Evolutionary conservation across 2,329 filamentous ascomycete species (phyloP).

Genomic region (Curvularia spicifera): DNA sequence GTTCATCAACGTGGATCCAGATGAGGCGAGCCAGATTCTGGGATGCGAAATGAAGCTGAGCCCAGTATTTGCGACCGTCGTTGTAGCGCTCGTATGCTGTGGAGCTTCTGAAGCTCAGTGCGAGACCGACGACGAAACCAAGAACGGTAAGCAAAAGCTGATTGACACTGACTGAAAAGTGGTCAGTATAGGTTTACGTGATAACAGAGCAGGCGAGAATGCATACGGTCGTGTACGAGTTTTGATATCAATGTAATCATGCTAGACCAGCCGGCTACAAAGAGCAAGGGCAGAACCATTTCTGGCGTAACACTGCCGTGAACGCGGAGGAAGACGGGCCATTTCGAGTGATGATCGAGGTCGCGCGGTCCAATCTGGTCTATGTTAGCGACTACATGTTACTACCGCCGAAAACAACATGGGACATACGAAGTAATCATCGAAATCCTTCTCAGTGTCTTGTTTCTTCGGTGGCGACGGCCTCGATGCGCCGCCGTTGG

Average conservation of each 20-base stretch:
- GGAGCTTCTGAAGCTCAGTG: conserved; percentile 74
- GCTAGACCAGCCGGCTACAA: conserved; percentile 70
- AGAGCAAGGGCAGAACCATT: conserved; percentile 71
- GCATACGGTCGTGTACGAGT: conserved; percentile 48
- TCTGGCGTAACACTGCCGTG: conserved; percentile 77
- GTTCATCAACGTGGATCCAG: conserved; percentile 77
- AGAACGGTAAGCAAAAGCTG: conserved; percentile 74
- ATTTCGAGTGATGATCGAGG: conserved; percentile 75
- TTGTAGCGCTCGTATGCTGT: conserved; percentile 74
- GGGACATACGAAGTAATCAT: conserved; percentile 1
- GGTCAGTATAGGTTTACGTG: background rate
- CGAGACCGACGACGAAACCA: conserved; percentile 80
- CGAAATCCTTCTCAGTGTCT: background rate
- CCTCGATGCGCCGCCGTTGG: background rate
- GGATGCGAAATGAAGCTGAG: conserved; percentile 59
- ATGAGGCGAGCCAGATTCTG: conserved; percentile 73
- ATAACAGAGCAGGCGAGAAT: background rate
- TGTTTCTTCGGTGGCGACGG: background rate
- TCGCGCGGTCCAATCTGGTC: conserved; percentile 66
- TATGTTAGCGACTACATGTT: background rate
- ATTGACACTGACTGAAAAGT: conserved; percentile 60
- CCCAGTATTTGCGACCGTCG: conserved; percentile 70
- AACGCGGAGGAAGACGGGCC: conserved; percentile 74
- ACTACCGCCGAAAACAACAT: background rate
- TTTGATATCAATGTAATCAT: conserved; percentile 62